Evolutionary conservation across 2,329 filamentous ascomycete genomes (phyloP).

Genomic region (Cytospora schulzeri): DNA sequence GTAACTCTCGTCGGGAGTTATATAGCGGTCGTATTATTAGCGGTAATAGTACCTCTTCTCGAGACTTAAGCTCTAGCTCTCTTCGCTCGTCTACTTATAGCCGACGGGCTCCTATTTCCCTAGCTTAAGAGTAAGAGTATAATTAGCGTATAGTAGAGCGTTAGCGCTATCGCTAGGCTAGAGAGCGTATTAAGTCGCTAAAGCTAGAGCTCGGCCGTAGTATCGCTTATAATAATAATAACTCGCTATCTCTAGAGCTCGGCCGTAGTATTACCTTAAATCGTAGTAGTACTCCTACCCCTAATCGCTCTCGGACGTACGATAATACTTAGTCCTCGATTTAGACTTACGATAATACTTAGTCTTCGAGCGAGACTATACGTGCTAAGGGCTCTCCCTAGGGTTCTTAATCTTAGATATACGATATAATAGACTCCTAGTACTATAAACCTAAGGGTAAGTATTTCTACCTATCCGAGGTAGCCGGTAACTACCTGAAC

Average conservation of each 20-base stretch:
- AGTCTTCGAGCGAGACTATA: neutral
- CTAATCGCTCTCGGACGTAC: neutral
- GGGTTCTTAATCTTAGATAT: neutral
- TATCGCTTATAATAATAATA: neutral
- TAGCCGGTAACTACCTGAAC: neutral
- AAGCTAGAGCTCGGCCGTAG: neutral
- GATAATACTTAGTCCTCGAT: neutral
- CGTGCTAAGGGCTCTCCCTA: neutral
- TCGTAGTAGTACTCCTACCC: neutral
- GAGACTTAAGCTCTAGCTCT: no score
- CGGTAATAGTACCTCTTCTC: no score
- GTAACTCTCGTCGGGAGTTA: no score
- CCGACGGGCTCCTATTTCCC: no score
- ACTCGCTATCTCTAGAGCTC: neutral
- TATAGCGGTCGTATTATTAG: no score
- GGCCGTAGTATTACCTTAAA: neutral
- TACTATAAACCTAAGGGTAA: neutral
- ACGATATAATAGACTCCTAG: neutral
- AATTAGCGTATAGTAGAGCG: neutral
- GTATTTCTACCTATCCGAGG: neutral
- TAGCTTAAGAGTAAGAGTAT: no score
- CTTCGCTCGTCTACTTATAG: no score
- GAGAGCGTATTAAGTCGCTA: neutral
- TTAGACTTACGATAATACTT: neutral
- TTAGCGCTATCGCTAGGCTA: neutral